Conservation (phyloP, 495 filamentous ascomycete genomes). For the Lophium mytilinum region DNA sequence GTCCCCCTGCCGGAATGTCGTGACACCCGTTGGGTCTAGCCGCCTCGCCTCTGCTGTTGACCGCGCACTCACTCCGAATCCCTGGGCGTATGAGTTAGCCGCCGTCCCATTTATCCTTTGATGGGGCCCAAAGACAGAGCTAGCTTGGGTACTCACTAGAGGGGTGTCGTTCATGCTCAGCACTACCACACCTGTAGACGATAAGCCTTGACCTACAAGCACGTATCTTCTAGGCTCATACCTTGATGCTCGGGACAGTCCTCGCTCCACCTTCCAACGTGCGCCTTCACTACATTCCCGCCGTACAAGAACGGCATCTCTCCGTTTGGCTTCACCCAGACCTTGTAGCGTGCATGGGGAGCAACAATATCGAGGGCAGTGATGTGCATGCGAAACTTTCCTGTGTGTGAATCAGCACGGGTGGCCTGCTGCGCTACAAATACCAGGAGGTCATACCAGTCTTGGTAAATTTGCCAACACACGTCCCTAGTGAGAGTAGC, state of each 20-base stretch:
- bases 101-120: not conserved
- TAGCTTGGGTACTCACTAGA: constrained; percentile 41
- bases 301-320: constrained; percentile 94
- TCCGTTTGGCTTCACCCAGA: constrained; percentile 92
- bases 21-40: constrained; percentile 82
- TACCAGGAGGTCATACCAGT: not conserved
- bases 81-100: constrained; percentile 32
- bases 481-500: constrained; percentile 78
- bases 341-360: constrained; percentile 81
- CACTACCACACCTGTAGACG: constrained; percentile 45
- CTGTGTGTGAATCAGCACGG: constrained; percentile 35
- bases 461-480: constrained; percentile 27
- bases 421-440: not conserved
- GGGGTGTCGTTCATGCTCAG: constrained; percentile 69
- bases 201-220: no score
- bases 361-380: constrained; percentile 80
- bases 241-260: constrained; percentile 77
- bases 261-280: constrained; percentile 80
- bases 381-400: constrained; percentile 79
- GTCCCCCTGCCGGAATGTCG: constrained; percentile 79
- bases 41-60: constrained; percentile 72
- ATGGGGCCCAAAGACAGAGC: not conserved
- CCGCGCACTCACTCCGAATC: constrained; percentile 77
- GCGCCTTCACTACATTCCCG: constrained; percentile 81
- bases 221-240: no score